These are phyloP conservation scores for Fusarium newnesense DNA, from an alignment of 2,329 filamentous ascomycete species.

Conservation along the genomic window DNA sequence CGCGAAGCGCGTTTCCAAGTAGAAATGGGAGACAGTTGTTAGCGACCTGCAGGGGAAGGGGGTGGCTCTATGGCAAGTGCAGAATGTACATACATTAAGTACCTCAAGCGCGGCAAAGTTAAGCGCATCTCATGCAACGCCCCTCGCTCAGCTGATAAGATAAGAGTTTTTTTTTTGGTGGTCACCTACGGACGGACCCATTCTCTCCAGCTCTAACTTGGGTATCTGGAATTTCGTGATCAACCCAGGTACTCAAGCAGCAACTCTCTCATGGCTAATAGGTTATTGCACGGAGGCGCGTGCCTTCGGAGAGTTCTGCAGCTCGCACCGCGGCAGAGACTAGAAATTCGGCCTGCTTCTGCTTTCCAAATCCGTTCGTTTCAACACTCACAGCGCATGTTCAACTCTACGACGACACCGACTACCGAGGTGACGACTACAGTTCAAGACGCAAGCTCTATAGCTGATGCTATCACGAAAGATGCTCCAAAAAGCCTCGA, in stretches of 20 bases:
- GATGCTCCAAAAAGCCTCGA: conserved; percentile 42
- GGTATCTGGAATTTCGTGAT: neutral
- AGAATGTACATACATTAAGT: neutral
- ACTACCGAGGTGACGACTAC: conserved; percentile 10
- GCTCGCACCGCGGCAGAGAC: conserved; percentile 16
- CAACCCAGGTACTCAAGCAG: neutral
- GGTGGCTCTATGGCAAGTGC: conserved; percentile 19
- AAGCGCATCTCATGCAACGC: conserved; percentile 5
- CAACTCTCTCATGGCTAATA: conserved; percentile 39
- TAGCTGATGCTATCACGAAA: neutral
- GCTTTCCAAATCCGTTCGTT: conserved; percentile 19
- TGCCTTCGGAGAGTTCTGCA: conserved; percentile 45
- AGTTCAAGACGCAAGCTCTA: neutral
- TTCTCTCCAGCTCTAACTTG: neutral
- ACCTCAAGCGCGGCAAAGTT: conserved; percentile 18
- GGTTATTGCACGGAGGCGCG: conserved; percentile 41
- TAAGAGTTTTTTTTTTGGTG: conserved; percentile 28
- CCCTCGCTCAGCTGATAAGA: conserved; percentile 39
- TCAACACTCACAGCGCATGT: conserved; percentile 16
- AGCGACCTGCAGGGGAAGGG: conserved; percentile 13
- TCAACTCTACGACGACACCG: conserved; percentile 18
- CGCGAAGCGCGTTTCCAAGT: conserved; percentile 43
- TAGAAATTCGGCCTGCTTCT: conserved; percentile 3
- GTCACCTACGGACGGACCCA: neutral
- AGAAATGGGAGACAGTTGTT: conserved; percentile 4